phyloP scores from a whole-genome alignment of 805 yeast genomes.

The Teunomyces kruisii region DNA sequence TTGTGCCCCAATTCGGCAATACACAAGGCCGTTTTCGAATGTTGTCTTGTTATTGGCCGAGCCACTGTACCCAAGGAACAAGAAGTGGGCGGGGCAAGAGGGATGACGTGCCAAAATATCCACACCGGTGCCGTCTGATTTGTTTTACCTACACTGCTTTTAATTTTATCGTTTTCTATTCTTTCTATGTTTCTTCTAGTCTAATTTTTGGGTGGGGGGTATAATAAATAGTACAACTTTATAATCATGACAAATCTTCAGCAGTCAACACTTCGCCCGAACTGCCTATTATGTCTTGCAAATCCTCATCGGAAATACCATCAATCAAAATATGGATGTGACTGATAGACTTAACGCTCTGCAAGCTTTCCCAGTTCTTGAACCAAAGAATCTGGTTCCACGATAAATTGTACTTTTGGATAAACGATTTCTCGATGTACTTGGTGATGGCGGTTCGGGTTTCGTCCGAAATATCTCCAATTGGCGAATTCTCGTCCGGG shows the following conservation, averaged over 20 bases:
- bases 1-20: not conserved
- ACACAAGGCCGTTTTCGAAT: too few species aligned
- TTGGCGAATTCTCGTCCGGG: conserved; percentile 46
- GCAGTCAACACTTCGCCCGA: conserved; percentile 11
- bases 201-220: not conserved
- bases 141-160: too few species aligned
- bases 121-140: too few species aligned
- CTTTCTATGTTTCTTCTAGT: conserved; percentile 4
- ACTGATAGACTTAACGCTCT: conserved; percentile 64
- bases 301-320: conserved; percentile 19
- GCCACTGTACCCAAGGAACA: too few species aligned
- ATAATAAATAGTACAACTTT: not conserved
- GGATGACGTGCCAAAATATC: too few species aligned
- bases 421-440: conserved; percentile 50
- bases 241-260: conserved; percentile 7
- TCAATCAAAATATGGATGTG: conserved; percentile 67
- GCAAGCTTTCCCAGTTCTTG: conserved; percentile 67
- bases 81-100: too few species aligned
- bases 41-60: too few species aligned
- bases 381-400: conserved; percentile 58
- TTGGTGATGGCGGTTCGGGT: conserved; percentile 43
- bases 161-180: not conserved
- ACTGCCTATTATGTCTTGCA: conserved; percentile 11
- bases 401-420: conserved; percentile 40
- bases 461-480: conserved; percentile 51